Base-by-base conservation (phyloP, 495 filamentous ascomycete genomes). In the Trichodelitschia bisporula region DNA sequence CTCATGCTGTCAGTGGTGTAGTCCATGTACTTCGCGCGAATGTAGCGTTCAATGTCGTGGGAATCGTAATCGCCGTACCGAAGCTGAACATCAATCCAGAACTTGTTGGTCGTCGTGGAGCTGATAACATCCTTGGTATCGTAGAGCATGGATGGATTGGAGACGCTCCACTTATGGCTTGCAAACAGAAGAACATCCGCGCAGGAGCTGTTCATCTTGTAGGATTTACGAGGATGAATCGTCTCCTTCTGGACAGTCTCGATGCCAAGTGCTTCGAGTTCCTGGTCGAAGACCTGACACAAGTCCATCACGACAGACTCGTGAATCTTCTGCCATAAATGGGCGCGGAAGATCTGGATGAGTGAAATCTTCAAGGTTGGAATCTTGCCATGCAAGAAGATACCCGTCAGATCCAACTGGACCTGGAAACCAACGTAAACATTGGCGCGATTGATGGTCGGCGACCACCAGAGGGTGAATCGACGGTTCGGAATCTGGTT, bases 171-270 rank as follows among this genome's bases (percentile, higher is more conserved):
- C 47, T 95, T 99, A 56, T 92, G 86, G 31, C 77, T 91, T 12
- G 89, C 89, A 45, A 99, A 99, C 24, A 99, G 67, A 26, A 95
- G 61, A 39, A 99, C 93, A 54, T 99, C 89, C 11, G 89, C 89
- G 51, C 89, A 99, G 26, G 86, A 95, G 48, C 83, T 93, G 61
- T 99, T 99, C 89, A 99, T 99, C 66, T 99, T 99, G 63, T 99
- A 99, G 0, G 86, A 95, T 52, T 99, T 99, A 64, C 89, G 67
- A 26, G 89, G 89, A 62, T 99, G 89, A 40, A 99, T 99, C 0
- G 86, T 95, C 57, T 99, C 89, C 55, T 99, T 99, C 49, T 99
- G 89, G 12, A 99, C 89, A 3, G 86, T 86, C 51, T 99, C 86
- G 36, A 99, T 92, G 30, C 89, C 83, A 28, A 99, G 59, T 29